Evolutionary conservation across 1,284 basidiomycete species (phyloP).

Genomic region (Porogramme epimiltina): DNA sequence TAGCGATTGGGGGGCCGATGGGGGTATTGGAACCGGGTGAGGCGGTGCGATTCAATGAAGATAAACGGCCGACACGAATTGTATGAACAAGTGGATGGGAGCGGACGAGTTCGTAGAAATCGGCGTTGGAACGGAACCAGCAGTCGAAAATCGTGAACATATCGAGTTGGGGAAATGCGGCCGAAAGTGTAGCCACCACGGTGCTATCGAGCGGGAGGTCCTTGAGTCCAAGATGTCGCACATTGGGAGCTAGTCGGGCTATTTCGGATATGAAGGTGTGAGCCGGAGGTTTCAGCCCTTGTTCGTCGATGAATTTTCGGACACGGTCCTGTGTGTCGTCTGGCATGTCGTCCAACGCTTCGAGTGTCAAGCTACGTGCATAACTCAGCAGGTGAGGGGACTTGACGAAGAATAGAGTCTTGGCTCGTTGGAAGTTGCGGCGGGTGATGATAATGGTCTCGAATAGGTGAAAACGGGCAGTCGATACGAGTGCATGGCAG

Average conservation of each 20-base stretch:
- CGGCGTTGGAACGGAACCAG: conserved; percentile 16
- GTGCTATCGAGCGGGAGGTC: conserved; percentile 11
- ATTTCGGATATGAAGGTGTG: conserved; percentile 12
- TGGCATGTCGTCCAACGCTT: neutral
- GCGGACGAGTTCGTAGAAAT: conserved; percentile 13
- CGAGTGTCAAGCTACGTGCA: conserved; percentile 16
- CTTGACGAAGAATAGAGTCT: conserved; percentile 5
- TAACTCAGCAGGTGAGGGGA: conserved; percentile 5
- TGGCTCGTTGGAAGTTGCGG: conserved; percentile 5
- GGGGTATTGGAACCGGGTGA: neutral
- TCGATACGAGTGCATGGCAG: conserved; percentile 9
- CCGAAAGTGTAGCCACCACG: conserved; percentile 8
- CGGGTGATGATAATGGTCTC: conserved; percentile 6
- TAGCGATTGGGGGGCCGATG: neutral
- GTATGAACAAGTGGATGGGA: conserved; percentile 12
- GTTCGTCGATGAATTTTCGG: conserved; percentile 1
- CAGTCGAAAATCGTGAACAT: conserved; percentile 19
- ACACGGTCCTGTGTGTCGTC: neutral
- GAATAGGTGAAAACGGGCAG: conserved; percentile 16
- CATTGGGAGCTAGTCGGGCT: conserved; percentile 10
- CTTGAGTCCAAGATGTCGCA: conserved; percentile 11
- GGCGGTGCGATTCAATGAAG: conserved; percentile 10
- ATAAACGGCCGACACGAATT: conserved; percentile 17
- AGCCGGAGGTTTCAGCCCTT: neutral
- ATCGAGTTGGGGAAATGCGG: conserved; percentile 10